These are phyloP conservation scores for Boletellus sp. DNA, from an alignment of 1,284 basidiomycete genomes.

Conservation along the genomic window DNA sequence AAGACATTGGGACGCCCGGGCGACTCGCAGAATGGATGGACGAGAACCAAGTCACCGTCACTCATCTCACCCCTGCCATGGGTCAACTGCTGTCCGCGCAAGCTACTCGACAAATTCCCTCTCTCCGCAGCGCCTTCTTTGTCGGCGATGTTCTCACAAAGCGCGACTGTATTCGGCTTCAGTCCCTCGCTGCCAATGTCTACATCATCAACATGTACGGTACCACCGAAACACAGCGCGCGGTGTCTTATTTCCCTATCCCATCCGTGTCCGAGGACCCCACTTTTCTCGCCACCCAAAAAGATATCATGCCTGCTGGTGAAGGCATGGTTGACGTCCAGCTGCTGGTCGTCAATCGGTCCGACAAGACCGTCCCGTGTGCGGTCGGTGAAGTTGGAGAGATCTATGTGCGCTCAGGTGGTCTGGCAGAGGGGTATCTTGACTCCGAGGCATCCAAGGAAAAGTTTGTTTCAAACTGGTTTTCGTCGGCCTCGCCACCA, in stretches of 20 bases:
- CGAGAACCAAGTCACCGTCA: constrained; percentile 83
- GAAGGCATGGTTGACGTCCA: constrained; percentile 98
- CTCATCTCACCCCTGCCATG: constrained; percentile 98
- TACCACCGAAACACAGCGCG: constrained; percentile 98
- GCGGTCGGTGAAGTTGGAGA: constrained; percentile 97
- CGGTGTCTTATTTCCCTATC: constrained; percentile 96
- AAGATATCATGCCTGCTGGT: constrained; percentile 98
- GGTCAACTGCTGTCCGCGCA: constrained; percentile 97
- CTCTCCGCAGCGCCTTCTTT: constrained; percentile 91
- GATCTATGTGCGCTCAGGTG: constrained; percentile 97
- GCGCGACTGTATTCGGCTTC: constrained; percentile 93
- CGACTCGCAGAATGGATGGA: constrained; percentile 99
- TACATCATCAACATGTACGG: constrained; percentile 99
- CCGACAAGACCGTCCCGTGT: constrained; percentile 85
- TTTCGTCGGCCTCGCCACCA: constrained; percentile 50
- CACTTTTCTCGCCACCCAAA: constrained; percentile 91
- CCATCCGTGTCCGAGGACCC: constrained; percentile 82
- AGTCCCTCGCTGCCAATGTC: constrained; percentile 90
- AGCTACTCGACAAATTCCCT: constrained; percentile 85
- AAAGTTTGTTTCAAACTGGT: constrained; percentile 95
- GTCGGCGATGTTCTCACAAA: constrained; percentile 99
- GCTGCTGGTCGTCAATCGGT: constrained; percentile 93
- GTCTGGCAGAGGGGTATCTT: constrained; percentile 93
- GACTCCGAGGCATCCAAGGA: constrained; percentile 82
- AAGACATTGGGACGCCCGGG: constrained; percentile 97